Percentiles rank a stretch among this genome's conserved stretches.
phyloP scores from a whole-genome alignment of 305 asterid genomes.

The Andrographis paniculata region DNA sequence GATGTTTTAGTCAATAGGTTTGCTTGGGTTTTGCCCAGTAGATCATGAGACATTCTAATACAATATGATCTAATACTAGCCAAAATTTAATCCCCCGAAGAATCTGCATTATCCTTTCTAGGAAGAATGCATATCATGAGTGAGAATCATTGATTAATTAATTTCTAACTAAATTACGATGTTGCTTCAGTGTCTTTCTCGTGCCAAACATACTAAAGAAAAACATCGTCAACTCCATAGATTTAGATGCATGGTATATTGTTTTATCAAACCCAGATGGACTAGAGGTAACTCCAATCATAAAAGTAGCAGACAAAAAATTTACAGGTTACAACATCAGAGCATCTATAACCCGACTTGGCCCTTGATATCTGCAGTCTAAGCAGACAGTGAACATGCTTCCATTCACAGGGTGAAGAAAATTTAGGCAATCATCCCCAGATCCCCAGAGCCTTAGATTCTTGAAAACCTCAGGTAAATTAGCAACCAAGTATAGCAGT shows the following conservation, averaged over 20 bases:
- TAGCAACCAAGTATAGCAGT: neutral
- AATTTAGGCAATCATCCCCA: neutral
- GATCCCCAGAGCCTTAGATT: neutral
- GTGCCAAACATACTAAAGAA: neutral
- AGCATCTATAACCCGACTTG: neutral
- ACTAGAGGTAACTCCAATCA: neutral
- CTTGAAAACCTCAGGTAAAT: neutral
- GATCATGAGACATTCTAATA: no score
- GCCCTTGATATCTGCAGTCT: neutral
- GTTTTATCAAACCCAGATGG: neutral
- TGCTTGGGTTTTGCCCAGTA: neutral
- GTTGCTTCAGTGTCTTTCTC: neutral
- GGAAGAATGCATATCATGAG: neutral
- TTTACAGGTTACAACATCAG: neutral
- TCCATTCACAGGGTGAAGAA: neutral
- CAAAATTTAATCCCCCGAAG: neutral
- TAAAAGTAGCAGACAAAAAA: neutral
- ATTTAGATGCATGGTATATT: constrained; percentile 1
- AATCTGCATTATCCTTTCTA: neutral
- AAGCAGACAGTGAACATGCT: neutral
- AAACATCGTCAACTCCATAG: neutral
- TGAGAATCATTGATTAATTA: no score
- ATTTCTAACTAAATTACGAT: neutral
- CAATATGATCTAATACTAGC: neutral
- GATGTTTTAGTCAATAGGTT: neutral